These are phyloP conservation scores for Rhinocladiella similis DNA, from an alignment of 2,329 filamentous ascomycete species.

Conservation along the genomic window DNA sequence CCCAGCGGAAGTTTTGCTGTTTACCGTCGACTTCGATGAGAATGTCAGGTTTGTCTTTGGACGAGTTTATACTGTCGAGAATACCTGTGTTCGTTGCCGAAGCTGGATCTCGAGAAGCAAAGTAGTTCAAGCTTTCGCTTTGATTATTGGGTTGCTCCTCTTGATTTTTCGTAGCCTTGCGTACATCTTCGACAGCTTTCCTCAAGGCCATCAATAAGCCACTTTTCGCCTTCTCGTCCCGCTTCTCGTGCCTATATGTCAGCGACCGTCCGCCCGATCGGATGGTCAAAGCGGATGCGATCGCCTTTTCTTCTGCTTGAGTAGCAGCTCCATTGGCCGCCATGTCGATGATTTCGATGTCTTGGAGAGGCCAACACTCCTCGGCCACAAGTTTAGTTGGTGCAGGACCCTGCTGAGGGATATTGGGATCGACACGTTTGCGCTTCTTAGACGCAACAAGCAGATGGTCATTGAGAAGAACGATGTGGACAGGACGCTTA, in stretches of 20 bases:
- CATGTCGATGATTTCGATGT: constrained; percentile 91
- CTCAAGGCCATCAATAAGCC: constrained; percentile 83
- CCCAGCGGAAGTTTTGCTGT: constrained; percentile 93
- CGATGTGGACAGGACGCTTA: constrained; percentile 82
- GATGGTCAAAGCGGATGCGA: constrained; percentile 86
- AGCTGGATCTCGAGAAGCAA: constrained; percentile 74
- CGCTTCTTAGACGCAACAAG: constrained; percentile 91
- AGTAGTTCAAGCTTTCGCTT: constrained; percentile 77
- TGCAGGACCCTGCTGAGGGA: constrained; percentile 46
- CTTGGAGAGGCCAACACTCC: constrained; percentile 88
- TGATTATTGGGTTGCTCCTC: constrained; percentile 83
- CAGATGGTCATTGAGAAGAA: constrained; percentile 91
- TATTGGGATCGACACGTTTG: constrained; percentile 71
- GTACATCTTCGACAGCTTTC: constrained; percentile 88
- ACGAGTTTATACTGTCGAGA: constrained; percentile 73
- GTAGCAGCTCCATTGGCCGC: constrained; percentile 48
- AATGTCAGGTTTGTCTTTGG: constrained; percentile 71
- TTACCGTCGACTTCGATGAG: constrained; percentile 95
- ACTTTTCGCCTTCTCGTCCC: constrained; percentile 75
- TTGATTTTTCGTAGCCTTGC: constrained; percentile 80
- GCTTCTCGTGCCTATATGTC: constrained; percentile 87
- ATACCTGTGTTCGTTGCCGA: constrained; percentile 77
- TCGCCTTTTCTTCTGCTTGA: constrained; percentile 56
- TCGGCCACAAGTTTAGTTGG: constrained; percentile 83
- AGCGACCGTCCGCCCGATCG: constrained; percentile 87